These are phyloP conservation scores for Leishmania gerbilli DNA, from an alignment of 208 protist species.

Conservation along the genomic window DNA sequence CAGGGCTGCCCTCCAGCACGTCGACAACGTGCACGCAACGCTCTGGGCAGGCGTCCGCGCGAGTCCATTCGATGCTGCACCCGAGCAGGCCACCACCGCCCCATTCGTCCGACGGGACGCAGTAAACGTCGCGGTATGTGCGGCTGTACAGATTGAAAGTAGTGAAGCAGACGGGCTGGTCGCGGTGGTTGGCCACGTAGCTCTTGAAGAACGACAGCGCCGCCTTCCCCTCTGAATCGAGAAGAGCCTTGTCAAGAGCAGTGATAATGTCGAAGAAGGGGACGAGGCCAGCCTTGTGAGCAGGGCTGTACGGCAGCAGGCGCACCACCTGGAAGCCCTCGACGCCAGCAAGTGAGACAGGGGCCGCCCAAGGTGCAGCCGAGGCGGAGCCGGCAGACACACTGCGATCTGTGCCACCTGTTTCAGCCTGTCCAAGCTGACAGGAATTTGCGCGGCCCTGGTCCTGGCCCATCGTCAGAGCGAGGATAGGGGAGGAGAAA, in stretches of 20 bases:
- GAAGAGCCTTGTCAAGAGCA: slow-evolving; percentile 52
- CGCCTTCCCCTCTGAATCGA: slow-evolving; percentile 23
- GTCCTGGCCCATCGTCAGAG: slow-evolving; percentile 50
- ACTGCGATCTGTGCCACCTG: background rate
- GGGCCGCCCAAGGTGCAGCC: background rate
- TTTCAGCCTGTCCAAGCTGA: background rate
- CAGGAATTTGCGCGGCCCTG: slow-evolving; percentile 31
- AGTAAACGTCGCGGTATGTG: slow-evolving; percentile 60
- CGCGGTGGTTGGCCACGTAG: slow-evolving; percentile 46
- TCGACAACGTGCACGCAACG: slow-evolving; percentile 76
- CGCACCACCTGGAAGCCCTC: slow-evolving; percentile 83
- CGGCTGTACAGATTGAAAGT: slow-evolving; percentile 74
- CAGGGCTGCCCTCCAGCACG: slow-evolving; percentile 58
- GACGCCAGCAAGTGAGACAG: slow-evolving; percentile 31
- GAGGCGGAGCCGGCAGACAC: background rate
- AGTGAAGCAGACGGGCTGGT: slow-evolving; percentile 49
- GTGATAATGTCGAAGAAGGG: slow-evolving; percentile 92
- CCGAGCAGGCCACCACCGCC: slow-evolving; percentile 71
- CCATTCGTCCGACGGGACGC: slow-evolving; percentile 35
- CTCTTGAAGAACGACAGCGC: slow-evolving; percentile 57
- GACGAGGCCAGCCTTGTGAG: slow-evolving; percentile 69
- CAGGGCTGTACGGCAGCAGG: slow-evolving; percentile 74
- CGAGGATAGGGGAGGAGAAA: too few relatives aligned
- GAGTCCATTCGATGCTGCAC: slow-evolving; percentile 84
- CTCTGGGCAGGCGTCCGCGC: slow-evolving; percentile 29